A percentile compares a stretch with the other conserved stretches of the same genome.
Evolutionary conservation across 495 filamentous ascomycete species (phyloP).

Genomic region (Parmelia sp.): DNA sequence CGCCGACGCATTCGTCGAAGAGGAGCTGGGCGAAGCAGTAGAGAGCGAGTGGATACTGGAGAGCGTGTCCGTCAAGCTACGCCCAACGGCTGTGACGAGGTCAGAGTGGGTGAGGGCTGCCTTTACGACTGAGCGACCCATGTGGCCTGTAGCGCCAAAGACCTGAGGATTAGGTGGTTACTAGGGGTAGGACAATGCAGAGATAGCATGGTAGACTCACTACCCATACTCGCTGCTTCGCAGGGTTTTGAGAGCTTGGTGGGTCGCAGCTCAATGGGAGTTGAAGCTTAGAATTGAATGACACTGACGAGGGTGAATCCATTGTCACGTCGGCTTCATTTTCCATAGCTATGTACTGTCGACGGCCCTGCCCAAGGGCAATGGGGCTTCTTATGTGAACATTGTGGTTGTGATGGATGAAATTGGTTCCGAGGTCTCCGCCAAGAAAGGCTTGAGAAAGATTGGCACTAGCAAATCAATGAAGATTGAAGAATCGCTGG

Average conservation of each 20-base stretch:
- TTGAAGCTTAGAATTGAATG: slow-evolving; percentile 38
- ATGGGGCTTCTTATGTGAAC: background rate
- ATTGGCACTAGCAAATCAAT: background rate
- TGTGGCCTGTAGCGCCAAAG: slow-evolving; percentile 93
- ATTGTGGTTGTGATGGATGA: background rate
- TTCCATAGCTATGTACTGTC: slow-evolving; percentile 2
- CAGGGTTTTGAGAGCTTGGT: slow-evolving; percentile 62
- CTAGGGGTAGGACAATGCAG: background rate
- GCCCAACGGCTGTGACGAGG: slow-evolving; percentile 81
- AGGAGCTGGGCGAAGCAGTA: slow-evolving; percentile 1
- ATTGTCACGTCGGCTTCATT: slow-evolving; percentile 7
- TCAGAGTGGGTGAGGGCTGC: slow-evolving; percentile 74
- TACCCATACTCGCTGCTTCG: slow-evolving; percentile 75
- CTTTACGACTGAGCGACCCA: slow-evolving; percentile 84
- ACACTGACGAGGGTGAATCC: slow-evolving; percentile 13
- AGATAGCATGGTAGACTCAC: slow-evolving; percentile 41
- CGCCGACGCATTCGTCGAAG: background rate
- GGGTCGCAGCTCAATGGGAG: slow-evolving; percentile 77
- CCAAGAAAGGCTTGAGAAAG: background rate
- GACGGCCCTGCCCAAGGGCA: slow-evolving; percentile 3
- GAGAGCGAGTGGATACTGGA: slow-evolving; percentile 54
- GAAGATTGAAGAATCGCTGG: too few species aligned
- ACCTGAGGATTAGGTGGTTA: slow-evolving; percentile 44
- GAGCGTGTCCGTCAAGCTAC: slow-evolving; percentile 70
- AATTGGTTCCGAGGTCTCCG: background rate